These are phyloP conservation scores for Nakaseomyces bracarensis DNA, from an alignment of 1,139 yeast genomes.

Conservation along the genomic window DNA sequence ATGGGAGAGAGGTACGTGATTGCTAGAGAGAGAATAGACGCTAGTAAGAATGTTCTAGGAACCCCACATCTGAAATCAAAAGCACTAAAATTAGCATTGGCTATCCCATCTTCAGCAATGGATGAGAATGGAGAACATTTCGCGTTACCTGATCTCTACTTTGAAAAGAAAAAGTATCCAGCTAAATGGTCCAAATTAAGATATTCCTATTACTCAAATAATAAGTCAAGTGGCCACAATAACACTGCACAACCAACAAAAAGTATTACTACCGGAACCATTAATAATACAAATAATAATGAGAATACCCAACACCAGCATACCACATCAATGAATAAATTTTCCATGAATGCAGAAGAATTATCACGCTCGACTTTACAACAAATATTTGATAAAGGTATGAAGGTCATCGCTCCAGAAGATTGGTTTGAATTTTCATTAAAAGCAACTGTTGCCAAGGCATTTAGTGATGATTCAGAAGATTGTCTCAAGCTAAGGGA, in stretches of 20 bases:
- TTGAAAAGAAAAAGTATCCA: slow-evolving; percentile 43
- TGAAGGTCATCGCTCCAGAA: slow-evolving; percentile 50
- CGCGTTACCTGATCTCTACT: slow-evolving; percentile 47
- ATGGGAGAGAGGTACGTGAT: slow-evolving; percentile 51
- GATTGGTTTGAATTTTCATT: slow-evolving; percentile 58
- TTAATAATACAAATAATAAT: slow-evolving; percentile 1
- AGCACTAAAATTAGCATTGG: slow-evolving; percentile 45
- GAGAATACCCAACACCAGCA: slow-evolving; percentile 3
- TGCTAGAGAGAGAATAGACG: slow-evolving; percentile 37
- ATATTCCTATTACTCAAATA: slow-evolving; percentile 45
- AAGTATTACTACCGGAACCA: background rate
- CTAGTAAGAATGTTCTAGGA: slow-evolving; percentile 38
- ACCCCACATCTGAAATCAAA: slow-evolving; percentile 33
- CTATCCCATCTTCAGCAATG: slow-evolving; percentile 43
- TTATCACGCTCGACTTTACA: slow-evolving; percentile 46
- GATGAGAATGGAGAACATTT: slow-evolving; percentile 41
- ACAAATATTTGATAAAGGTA: slow-evolving; percentile 57
- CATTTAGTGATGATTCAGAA: slow-evolving; percentile 52
- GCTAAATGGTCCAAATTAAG: slow-evolving; percentile 49
- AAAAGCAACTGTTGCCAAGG: slow-evolving; percentile 59
- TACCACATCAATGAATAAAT: slow-evolving; percentile 25
- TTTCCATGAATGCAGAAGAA: slow-evolving; percentile 41
- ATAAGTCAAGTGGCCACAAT: slow-evolving; percentile 2
- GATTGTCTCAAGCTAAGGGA: slow-evolving; percentile 51
- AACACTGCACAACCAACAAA: background rate